Conservation (phyloP, 2,329 filamentous ascomycete genomes). For the Colletotrichum lindemuthianum region DNA sequence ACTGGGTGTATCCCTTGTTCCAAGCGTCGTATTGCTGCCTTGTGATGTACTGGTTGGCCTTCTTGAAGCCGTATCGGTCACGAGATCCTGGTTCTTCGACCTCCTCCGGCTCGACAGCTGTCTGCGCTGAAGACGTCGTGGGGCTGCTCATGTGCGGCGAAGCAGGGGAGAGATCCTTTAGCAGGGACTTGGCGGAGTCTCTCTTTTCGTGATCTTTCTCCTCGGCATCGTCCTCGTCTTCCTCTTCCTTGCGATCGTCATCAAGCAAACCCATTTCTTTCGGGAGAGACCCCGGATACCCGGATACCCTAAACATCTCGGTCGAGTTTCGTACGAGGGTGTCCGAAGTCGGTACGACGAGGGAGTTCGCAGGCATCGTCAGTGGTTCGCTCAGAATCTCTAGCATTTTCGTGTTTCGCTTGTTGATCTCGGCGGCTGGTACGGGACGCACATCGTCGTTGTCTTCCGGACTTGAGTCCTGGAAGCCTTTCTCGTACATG, state of each 20-base stretch:
- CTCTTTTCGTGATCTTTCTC: conserved; percentile 49
- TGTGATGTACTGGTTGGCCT: conserved; percentile 82
- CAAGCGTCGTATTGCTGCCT: conserved; percentile 83
- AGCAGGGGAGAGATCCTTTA: conserved; percentile 42
- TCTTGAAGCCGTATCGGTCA: conserved; percentile 93
- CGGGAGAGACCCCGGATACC: conserved; percentile 52
- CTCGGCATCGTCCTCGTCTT: conserved; percentile 30
- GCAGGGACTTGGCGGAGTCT: conserved; percentile 60
- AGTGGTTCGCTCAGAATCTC: conserved; percentile 52
- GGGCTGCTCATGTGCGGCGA: conserved; percentile 31
- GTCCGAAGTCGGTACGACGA: conserved; percentile 34
- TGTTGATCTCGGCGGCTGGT: conserved; percentile 52
- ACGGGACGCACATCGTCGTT: conserved; percentile 47
- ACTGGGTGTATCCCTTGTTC: conserved; percentile 79
- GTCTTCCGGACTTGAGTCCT: conserved; percentile 48
- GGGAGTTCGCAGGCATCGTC: conserved; percentile 40
- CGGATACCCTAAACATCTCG: conserved; percentile 50
- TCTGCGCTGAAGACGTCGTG: conserved; percentile 21
- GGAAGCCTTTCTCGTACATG: conserved; percentile 74
- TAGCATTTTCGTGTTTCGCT: conserved; percentile 49
- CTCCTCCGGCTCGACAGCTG: conserved; percentile 45
- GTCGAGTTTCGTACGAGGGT: conserved; percentile 46
- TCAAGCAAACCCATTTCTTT: conserved; percentile 36
- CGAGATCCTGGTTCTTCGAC: conserved; percentile 64
- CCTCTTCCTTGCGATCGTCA: conserved; percentile 38